These are phyloP conservation scores for Myrica gale DNA, from an alignment of 306 rosid genomes.

Conservation along the genomic window DNA sequence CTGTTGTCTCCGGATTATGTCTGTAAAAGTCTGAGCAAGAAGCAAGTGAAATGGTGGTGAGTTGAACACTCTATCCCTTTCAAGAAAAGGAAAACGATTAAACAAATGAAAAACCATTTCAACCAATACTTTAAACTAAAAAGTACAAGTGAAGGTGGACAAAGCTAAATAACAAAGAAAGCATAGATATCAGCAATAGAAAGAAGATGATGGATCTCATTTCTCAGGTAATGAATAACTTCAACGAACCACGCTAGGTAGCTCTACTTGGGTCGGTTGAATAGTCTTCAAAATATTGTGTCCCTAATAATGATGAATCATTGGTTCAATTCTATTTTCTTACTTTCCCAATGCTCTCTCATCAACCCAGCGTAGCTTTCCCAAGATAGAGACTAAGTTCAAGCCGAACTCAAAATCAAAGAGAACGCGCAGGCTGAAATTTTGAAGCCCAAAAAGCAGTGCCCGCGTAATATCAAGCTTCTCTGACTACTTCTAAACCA, in stretches of 20 bases:
- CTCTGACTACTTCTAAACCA: conserved; percentile 12
- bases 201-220: neutral
- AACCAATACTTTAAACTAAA: conserved; percentile 4
- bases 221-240: neutral
- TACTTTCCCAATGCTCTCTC: conserved; percentile 15
- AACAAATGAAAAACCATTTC: neutral
- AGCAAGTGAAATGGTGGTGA: conserved; percentile 25
- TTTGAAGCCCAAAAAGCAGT: conserved; percentile 22
- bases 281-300: conserved; percentile 5
- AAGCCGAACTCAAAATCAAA: conserved; percentile 15
- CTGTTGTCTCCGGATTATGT: conserved; percentile 32
- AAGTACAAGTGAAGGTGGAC: conserved; percentile 19
- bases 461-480: conserved; percentile 17
- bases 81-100: neutral
- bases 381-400: conserved; percentile 11
- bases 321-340: conserved; percentile 1
- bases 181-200: neutral
- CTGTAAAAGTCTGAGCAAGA: conserved; percentile 36
- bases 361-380: conserved; percentile 21
- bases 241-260: conserved; percentile 14
- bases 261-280: conserved; percentile 6
- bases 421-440: conserved; percentile 20
- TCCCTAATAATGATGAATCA: conserved; percentile 12
- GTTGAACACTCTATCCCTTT: conserved; percentile 11
- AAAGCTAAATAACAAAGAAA: conserved; percentile 2